Evolutionary conservation across 306 rosid species (phyloP).

Genomic region (Senna tora): DNA sequence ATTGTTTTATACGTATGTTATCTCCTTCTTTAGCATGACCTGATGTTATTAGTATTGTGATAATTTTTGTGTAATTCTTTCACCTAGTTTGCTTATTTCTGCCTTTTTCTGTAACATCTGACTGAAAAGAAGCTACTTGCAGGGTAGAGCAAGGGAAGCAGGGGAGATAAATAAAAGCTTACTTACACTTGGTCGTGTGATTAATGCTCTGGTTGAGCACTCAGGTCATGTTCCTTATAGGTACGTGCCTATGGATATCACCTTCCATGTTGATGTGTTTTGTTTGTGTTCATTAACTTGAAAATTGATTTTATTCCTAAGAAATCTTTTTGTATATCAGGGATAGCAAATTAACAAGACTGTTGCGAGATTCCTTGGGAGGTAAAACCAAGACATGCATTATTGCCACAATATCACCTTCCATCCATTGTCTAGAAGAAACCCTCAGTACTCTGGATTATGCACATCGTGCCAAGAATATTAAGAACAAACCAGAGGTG

Average conservation of each 20-base stretch:
- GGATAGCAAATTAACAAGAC: conserved; percentile 95
- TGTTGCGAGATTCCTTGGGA: conserved; percentile 95
- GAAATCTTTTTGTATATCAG: conserved; percentile 56
- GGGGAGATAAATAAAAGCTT: conserved; percentile 99
- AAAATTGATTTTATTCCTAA: conserved; percentile 26
- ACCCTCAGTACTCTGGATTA: conserved; percentile 97
- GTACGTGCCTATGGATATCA: conserved; percentile 55
- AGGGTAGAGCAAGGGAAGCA: conserved; percentile 99
- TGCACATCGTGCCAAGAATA: conserved; percentile 99
- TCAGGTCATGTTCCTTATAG: conserved; percentile 98
- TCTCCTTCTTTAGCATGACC: conserved; percentile 22
- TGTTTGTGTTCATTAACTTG: conserved; percentile 5
- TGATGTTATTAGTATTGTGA: conserved; percentile 14
- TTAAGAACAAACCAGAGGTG: conserved; percentile 99
- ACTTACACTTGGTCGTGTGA: conserved; percentile 96
- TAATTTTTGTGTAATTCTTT: not conserved
- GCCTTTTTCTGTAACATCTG: conserved; percentile 17
- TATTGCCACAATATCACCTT: conserved; percentile 96
- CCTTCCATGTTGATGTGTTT: conserved; percentile 10
- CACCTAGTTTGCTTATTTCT: conserved; percentile 13
- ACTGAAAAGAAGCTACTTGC: conserved; percentile 48
- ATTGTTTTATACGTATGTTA: conserved; percentile 20
- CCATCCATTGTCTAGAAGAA: conserved; percentile 98
- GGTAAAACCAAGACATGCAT: conserved; percentile 99
- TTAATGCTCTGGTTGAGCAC: conserved; percentile 97